A percentile compares a stretch with the other conserved stretches of the same genome.
phyloP scores from a whole-genome alignment of 2,329 filamentous ascomycete species.

The Exophiala viscosa region DNA sequence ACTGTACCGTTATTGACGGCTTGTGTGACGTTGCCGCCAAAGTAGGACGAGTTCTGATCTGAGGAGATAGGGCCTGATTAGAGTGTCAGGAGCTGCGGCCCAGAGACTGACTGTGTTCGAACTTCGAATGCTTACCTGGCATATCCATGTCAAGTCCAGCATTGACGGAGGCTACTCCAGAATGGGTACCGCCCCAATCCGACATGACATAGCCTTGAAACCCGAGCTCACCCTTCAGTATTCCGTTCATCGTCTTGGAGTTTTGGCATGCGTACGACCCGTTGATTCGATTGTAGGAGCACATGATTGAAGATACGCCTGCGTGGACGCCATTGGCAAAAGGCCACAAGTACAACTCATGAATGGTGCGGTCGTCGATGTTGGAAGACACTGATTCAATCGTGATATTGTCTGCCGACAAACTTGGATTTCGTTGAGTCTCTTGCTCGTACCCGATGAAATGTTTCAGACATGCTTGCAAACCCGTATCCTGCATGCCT shows the following conservation, averaged over 20 bases:
- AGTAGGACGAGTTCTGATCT: conserved; percentile 29
- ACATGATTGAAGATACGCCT: conserved; percentile 55
- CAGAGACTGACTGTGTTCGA: background rate
- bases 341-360: conserved; percentile 75
- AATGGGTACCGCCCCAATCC: conserved; percentile 46
- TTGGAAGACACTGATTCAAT: conserved; percentile 47
- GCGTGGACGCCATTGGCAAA: conserved; percentile 69
- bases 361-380: conserved; percentile 68
- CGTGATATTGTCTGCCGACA: conserved; percentile 50
- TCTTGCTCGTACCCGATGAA: conserved; percentile 67
- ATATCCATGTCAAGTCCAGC: conserved; percentile 48
- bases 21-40: conserved; percentile 36
- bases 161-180: conserved; percentile 38
- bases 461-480: conserved; percentile 43
- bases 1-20: conserved; percentile 40
- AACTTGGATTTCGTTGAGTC: conserved; percentile 35
- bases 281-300: conserved; percentile 47
- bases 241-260: conserved; percentile 41
- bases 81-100: background rate
- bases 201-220: conserved; percentile 49
- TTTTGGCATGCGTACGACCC: conserved; percentile 50
- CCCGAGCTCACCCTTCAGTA: conserved; percentile 51
- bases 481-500: conserved; percentile 44
- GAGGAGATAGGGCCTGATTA: conserved; percentile 23
- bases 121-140: conserved; percentile 33